Conservation (phyloP, 106 monocot genomes). For the Vanilla planifolia region DNA sequence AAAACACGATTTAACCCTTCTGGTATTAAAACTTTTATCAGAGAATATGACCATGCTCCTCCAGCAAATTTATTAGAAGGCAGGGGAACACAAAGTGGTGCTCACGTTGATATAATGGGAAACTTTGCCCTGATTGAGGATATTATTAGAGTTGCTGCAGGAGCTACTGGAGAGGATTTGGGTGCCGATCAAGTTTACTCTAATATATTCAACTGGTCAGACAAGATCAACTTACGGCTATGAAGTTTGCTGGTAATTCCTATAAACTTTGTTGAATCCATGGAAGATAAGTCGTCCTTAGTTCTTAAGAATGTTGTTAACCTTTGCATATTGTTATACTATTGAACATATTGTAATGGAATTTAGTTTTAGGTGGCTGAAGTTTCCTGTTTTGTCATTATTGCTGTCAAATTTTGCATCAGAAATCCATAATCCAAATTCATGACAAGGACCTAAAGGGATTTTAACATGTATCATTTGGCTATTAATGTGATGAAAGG, state of each 20-base stretch:
- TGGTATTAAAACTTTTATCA: conserved; percentile 65
- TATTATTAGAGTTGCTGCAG: conserved; percentile 82
- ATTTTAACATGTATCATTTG: no score
- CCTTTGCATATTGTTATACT: no score
- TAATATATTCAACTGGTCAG: conserved; percentile 97
- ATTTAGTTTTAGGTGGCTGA: no score
- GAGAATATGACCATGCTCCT: conserved; percentile 84
- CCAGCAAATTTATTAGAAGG: conserved; percentile 80
- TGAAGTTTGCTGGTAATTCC: conserved; percentile 33
- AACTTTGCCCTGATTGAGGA: conserved; percentile 96
- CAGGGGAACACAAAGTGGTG: conserved; percentile 87
- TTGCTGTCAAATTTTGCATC: no score
- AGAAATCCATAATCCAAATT: no score
- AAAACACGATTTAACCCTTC: conserved; percentile 83
- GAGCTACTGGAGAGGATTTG: conserved; percentile 79
- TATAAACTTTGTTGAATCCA: no score
- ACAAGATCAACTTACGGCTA: conserved; percentile 70
- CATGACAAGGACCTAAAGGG: no score
- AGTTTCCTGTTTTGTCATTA: no score
- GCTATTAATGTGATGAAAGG: no score
- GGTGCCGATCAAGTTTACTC: conserved; percentile 86
- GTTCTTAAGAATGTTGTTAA: no score
- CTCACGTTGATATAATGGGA: conserved; percentile 99
- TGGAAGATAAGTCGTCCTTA: no score
- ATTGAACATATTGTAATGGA: no score